Percentiles rank a stretch among this genome's conserved stretches.
Conservation (phyloP, 2,329 filamentous ascomycete species). For the Juglanconis juglandina region DNA sequence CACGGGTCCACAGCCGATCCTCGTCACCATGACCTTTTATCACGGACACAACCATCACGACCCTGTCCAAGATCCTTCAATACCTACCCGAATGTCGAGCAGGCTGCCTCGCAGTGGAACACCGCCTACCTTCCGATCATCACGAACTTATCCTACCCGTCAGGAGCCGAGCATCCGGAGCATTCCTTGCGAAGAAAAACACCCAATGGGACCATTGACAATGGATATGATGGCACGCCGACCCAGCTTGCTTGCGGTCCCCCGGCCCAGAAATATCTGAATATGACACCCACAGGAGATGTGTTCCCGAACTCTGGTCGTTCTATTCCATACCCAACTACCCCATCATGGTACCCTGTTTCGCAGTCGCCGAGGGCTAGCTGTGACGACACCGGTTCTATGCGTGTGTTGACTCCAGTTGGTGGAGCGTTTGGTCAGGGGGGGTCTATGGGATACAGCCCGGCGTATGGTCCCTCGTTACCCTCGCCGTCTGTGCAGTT, state of each 20-base stretch:
- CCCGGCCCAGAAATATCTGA: constrained; percentile 78
- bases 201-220: constrained; percentile 86
- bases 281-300: constrained; percentile 57
- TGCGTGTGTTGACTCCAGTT: constrained; percentile 1
- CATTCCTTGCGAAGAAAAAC: constrained; percentile 88
- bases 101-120: constrained; percentile 17
- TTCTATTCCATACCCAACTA: constrained; percentile 14
- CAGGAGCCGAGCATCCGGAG: constrained; percentile 47
- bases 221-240: constrained; percentile 83
- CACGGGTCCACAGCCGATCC: constrained; percentile 2
- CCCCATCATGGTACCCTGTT: constrained; percentile 23
- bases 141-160: constrained; percentile 10
- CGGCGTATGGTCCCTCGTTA: constrained; percentile 13
- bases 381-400: constrained; percentile 5
- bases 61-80: constrained; percentile 24
- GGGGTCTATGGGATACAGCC: constrained; percentile 10
- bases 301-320: constrained; percentile 26
- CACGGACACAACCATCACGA: constrained; percentile 9
- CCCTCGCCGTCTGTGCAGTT: constrained; percentile 22
- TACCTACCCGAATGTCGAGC: constrained; percentile 28
- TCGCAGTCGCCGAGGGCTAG: constrained; percentile 8
- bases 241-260: constrained; percentile 69
- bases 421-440: constrained; percentile 8
- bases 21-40: constrained; percentile 1
- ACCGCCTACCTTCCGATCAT: constrained; percentile 11